These are phyloP conservation scores for Scheffersomyces segobiensis DNA, from an alignment of 1,139 yeast species.

Conservation along the genomic window DNA sequence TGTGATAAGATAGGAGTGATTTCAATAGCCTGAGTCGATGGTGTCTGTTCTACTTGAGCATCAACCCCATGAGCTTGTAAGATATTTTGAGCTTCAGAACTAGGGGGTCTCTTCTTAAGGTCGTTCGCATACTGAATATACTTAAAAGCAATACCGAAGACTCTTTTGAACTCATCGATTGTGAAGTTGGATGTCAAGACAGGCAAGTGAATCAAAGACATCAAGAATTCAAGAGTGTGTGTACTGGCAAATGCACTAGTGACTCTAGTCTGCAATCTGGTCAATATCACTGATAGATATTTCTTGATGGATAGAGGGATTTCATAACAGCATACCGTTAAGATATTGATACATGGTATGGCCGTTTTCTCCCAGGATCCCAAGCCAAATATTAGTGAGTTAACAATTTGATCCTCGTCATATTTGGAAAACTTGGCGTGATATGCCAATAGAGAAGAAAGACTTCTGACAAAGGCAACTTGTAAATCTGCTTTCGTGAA, in stretches of 20 bases:
- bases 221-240: conserved; percentile 73
- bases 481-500: conserved; percentile 63
- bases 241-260: conserved; percentile 70
- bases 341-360: conserved; percentile 72
- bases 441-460: conserved; percentile 71
- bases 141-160: conserved; percentile 81
- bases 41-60: conserved; percentile 40
- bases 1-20: conserved; percentile 54
- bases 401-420: conserved; percentile 71
- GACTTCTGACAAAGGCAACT: conserved; percentile 62
- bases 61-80: conserved; percentile 44
- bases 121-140: conserved; percentile 74
- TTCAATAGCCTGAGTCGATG: conserved; percentile 49
- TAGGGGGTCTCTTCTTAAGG: conserved; percentile 25
- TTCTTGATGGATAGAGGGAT: conserved; percentile 73
- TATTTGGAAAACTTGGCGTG: conserved; percentile 55
- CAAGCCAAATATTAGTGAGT: conserved; percentile 62
- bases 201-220: conserved; percentile 67
- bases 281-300: conserved; percentile 62
- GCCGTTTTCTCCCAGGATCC: conserved; percentile 80
- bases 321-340: conserved; percentile 79
- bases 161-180: conserved; percentile 73
- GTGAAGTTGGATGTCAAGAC: conserved; percentile 70
- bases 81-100: conserved; percentile 13
- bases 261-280: conserved; percentile 70